Conservation (phyloP, 768 basidiomycete genomes). For the Leccinum uliginosum region DNA sequence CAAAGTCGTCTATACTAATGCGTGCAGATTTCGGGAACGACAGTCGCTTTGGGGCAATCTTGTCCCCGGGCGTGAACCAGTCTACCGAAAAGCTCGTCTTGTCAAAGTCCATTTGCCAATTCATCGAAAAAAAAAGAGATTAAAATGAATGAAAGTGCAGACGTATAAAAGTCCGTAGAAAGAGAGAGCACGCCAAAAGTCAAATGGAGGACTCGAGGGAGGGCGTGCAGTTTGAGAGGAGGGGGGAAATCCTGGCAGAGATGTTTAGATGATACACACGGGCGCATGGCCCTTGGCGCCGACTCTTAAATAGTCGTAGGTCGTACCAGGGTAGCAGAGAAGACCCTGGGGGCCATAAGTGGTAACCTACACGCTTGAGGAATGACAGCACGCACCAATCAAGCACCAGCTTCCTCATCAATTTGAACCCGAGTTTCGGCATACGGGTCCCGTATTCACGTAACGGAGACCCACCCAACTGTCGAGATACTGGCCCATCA, state of each 20-base stretch:
- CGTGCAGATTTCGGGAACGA: slow-evolving; percentile 33
- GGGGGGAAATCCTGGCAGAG: not conserved
- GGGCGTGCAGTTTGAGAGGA: slow-evolving; percentile 1
- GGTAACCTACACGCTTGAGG: slow-evolving; percentile 7
- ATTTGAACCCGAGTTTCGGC: slow-evolving; percentile 1
- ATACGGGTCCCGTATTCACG: not conserved
- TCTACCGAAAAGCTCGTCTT: slow-evolving; percentile 30
- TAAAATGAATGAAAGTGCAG: slow-evolving; percentile 6
- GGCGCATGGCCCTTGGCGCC: not conserved
- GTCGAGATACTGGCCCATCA: not conserved
- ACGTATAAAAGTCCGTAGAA: slow-evolving; percentile 2
- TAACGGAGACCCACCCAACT: not conserved
- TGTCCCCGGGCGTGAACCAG: slow-evolving; percentile 29
- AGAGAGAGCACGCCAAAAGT: not conserved
- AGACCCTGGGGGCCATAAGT: slow-evolving; percentile 14
- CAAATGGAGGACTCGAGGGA: not conserved
- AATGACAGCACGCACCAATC: slow-evolving; percentile 6
- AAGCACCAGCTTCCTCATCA: slow-evolving; percentile 3
- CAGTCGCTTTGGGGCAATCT: slow-evolving; percentile 22
- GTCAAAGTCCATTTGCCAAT: slow-evolving; percentile 30
- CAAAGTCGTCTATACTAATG: slow-evolving; percentile 30
- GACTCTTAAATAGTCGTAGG: slow-evolving; percentile 15
- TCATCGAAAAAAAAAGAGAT: not conserved
- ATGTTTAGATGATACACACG: slow-evolving; percentile 6
- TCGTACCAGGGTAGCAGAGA: slow-evolving; percentile 11